Evolutionary conservation across 768 basidiomycete species (phyloP).

Genomic region (Lanmaoa rubissima): DNA sequence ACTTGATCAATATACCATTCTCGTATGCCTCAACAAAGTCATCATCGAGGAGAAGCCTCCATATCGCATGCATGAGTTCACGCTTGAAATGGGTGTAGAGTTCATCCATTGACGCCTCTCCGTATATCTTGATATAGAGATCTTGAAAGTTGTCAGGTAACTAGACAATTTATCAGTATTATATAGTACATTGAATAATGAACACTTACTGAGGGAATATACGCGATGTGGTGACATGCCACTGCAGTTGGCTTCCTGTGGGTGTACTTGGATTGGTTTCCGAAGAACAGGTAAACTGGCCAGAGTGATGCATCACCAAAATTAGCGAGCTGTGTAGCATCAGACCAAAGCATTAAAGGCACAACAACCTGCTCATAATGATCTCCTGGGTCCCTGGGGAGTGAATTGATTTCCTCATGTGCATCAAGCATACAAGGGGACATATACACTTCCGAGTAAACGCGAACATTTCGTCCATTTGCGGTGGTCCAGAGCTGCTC

Average conservation of each 20-base stretch:
- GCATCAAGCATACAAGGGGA: neutral
- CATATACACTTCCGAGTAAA: slow-evolving; percentile 1
- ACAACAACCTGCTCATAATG: slow-evolving; percentile 8
- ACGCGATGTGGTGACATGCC: slow-evolving; percentile 16
- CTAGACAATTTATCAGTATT: neutral
- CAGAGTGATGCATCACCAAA: slow-evolving; percentile 31
- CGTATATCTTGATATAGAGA: neutral
- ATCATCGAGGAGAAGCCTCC: neutral
- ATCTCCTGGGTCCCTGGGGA: neutral
- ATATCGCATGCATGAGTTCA: slow-evolving; percentile 1
- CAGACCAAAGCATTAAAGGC: slow-evolving; percentile 25
- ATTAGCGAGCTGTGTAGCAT: slow-evolving; percentile 23
- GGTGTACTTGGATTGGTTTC: slow-evolving; percentile 20
- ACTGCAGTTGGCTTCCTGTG: slow-evolving; percentile 2
- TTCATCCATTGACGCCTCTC: neutral
- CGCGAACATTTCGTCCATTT: neutral
- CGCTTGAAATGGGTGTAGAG: neutral
- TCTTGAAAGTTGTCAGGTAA: slow-evolving; percentile 14
- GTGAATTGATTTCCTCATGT: neutral
- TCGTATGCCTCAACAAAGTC: neutral
- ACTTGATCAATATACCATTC: neutral
- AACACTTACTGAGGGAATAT: slow-evolving; percentile 3
- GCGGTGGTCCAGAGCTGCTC: neutral
- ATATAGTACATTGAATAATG: too few species aligned
- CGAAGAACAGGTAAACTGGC: slow-evolving; percentile 26